Evolutionary conservation across 768 basidiomycete genomes (phyloP).

Genomic region (Boletus vermiculosoides): DNA sequence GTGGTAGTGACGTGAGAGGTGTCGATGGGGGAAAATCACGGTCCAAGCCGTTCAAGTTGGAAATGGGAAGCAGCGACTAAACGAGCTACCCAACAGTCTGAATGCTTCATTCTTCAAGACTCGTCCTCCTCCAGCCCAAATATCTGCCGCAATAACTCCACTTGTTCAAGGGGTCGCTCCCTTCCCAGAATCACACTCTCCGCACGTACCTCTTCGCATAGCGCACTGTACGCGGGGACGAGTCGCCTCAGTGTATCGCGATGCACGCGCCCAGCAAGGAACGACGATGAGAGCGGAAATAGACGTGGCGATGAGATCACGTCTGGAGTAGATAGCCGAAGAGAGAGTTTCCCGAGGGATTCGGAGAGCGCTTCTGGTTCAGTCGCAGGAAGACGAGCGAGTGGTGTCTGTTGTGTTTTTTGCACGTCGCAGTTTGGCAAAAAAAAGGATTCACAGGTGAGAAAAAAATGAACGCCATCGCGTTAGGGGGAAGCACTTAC

Average conservation of each 20-base stretch:
- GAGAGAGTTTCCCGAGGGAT: slow-evolving; percentile 65
- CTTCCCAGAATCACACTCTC: slow-evolving; percentile 57
- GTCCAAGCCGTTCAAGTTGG: too few species aligned
- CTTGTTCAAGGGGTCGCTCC: slow-evolving; percentile 81
- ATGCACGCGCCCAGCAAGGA: slow-evolving; percentile 69
- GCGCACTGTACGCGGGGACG: slow-evolving; percentile 61
- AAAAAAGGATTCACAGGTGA: neutral
- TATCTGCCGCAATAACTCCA: slow-evolving; percentile 71
- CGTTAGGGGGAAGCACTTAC: slow-evolving; percentile 10
- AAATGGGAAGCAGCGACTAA: too few species aligned
- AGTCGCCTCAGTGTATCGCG: slow-evolving; percentile 69
- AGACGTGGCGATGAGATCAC: slow-evolving; percentile 82
- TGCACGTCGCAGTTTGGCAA: neutral
- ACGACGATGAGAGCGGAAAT: slow-evolving; percentile 64
- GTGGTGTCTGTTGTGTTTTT: slow-evolving; percentile 45
- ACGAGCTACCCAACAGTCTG: too few species aligned
- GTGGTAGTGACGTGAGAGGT: too few species aligned
- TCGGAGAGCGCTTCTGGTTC: slow-evolving; percentile 60
- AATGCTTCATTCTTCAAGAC: too few species aligned
- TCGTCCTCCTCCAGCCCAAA: slow-evolving; percentile 61
- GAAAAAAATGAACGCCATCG: neutral
- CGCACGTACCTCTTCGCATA: slow-evolving; percentile 77
- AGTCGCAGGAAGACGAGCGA: slow-evolving; percentile 67
- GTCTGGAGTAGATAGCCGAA: slow-evolving; percentile 85
- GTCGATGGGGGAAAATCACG: too few species aligned